phyloP scores from a whole-genome alignment of 2,329 filamentous ascomycete species.

The Exutisphaerella laricina region DNA sequence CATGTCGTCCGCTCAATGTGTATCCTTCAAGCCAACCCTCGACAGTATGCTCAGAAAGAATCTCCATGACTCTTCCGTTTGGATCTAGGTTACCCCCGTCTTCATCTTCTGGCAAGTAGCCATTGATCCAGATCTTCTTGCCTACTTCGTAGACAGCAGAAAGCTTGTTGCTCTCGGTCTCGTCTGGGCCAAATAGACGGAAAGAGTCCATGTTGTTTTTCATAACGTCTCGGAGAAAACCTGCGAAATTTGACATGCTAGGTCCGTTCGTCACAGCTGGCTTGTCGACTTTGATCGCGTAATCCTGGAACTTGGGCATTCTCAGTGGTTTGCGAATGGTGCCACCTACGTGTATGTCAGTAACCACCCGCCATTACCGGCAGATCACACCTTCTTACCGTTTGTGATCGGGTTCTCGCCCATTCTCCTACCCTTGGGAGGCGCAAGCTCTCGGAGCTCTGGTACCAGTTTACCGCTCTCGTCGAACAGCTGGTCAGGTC shows the following conservation, averaged over 20 bases:
- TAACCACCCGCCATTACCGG: neutral
- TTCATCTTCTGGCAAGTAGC: slow-evolving; percentile 69
- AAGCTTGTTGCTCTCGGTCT: slow-evolving; percentile 78
- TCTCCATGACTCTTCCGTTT: slow-evolving; percentile 72
- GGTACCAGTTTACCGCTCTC: slow-evolving; percentile 57
- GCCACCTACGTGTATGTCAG: slow-evolving; percentile 46
- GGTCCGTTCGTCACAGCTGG: slow-evolving; percentile 47
- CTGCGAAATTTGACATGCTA: slow-evolving; percentile 66
- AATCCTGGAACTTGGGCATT: slow-evolving; percentile 65
- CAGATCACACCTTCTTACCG: neutral
- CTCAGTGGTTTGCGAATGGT: slow-evolving; percentile 60
- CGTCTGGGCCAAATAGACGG: slow-evolving; percentile 72
- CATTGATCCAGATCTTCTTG: slow-evolving; percentile 76
- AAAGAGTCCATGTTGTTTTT: slow-evolving; percentile 61
- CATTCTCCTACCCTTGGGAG: slow-evolving; percentile 63
- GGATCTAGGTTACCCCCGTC: slow-evolving; percentile 68
- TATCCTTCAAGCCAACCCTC: slow-evolving; percentile 81
- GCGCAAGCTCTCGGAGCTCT: slow-evolving; percentile 60
- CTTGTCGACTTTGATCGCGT: slow-evolving; percentile 57
- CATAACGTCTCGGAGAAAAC: slow-evolving; percentile 63
- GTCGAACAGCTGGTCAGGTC: slow-evolving; percentile 66
- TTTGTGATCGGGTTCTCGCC: slow-evolving; percentile 36
- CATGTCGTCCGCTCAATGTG: slow-evolving; percentile 67
- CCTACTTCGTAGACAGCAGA: slow-evolving; percentile 63
- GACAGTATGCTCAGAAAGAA: slow-evolving; percentile 73